Evolutionary conservation across 352 stramenopile genomes (phyloP), one percentile per base, ranked within the genome.

Genomic region (Phytophthora hybrid): DNA sequence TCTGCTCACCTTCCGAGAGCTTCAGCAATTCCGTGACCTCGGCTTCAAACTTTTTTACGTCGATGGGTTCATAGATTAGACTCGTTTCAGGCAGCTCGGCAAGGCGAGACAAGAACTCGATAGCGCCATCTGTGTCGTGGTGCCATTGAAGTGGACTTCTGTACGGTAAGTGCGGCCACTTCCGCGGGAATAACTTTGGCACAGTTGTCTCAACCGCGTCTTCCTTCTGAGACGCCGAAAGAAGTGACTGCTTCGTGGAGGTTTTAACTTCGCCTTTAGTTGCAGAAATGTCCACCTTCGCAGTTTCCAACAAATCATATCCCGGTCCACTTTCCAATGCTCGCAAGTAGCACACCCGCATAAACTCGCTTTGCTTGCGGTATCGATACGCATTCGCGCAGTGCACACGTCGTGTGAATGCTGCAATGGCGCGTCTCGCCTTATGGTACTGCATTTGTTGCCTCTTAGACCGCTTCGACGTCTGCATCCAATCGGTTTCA

Each of bases 131-230:
- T 1, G 77, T 34, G 51, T 85, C 77, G 4, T 80, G 62, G 34
- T 73, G 70, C 87, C 87, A 94, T 66, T 87, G 68, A 5, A 77
- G 54, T 10, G 85, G 83, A 39, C 86, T 74, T 60, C 84, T 76
- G 59, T 78, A 85, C 19, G 87, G 85, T 13, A 94, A 55, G 66
- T 94, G 85, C 13, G 85, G 87, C 87, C 87, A 94, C 37, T 92
- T 88, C 19, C 85, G 71, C 32, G 87, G 87, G 26, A 84, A 66
- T 26, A 93, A 63, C 2, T 62, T 69, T 14, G 85, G 79, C 1
- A 87, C 69, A 1, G 75, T 78, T 8, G 81, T 84, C 53, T 91
- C 83, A 7, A 90, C 64, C 1, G 79, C 61, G 55, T 79, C 73
- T 29, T 85, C 80, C 39, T 81, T 83, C 49, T 80, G 75, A 19